phyloP scores from a whole-genome alignment of 495 filamentous ascomycete species.

The Neurospora sp. region DNA sequence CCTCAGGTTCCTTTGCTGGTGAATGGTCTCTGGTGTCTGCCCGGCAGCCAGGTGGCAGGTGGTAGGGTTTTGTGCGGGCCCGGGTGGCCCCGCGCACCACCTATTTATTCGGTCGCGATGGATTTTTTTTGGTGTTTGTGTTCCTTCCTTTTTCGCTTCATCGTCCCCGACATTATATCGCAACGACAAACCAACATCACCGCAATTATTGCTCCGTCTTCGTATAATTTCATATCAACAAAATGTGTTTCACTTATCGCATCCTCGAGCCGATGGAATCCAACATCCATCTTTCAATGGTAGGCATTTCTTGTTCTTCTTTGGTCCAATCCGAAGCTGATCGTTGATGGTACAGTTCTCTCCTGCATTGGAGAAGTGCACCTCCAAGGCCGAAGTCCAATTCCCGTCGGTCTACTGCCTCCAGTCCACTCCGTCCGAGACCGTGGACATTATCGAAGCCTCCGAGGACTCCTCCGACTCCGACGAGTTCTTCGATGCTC shows the following conservation, averaged over 20 bases:
- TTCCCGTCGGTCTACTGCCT: neutral
- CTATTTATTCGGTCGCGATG: neutral
- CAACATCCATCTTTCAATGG: neutral
- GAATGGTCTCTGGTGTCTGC: neutral
- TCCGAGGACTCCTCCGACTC: neutral
- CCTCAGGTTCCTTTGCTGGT: neutral
- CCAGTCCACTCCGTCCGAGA: neutral
- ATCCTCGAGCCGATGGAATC: neutral
- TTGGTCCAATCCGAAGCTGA: neutral
- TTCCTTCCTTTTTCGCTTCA: neutral
- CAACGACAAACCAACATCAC: neutral
- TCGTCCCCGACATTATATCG: neutral
- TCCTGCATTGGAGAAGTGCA: neutral
- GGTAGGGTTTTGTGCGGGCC: neutral
- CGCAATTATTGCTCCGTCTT: neutral
- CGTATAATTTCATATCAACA: neutral
- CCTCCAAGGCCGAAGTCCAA: neutral
- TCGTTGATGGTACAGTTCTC: neutral
- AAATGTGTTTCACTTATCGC: neutral
- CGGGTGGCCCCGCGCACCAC: neutral
- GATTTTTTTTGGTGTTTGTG: neutral
- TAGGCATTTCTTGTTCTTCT: neutral
- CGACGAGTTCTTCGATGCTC: neutral
- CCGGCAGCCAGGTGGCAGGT: neutral
- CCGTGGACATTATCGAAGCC: fast-evolving